phyloP scores from a whole-genome alignment of 306 rosid species.

The Fragaria iinumae region DNA sequence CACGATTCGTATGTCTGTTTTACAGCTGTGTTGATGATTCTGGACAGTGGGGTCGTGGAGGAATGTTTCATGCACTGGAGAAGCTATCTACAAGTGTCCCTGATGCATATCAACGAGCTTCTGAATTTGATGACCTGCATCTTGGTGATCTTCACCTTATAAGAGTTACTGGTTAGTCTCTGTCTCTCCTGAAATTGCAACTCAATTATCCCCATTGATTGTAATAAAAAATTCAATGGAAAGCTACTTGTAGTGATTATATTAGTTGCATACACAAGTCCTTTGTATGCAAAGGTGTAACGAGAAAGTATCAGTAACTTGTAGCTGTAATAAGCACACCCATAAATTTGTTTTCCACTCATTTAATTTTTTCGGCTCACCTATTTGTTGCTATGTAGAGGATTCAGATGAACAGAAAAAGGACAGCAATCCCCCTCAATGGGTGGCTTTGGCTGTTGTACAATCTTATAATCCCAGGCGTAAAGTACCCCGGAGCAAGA shows the following conservation, averaged over 20 bases:
- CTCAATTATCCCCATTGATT: neutral
- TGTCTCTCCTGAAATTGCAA: neutral
- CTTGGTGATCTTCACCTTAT: conserved; percentile 93
- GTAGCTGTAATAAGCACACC: neutral
- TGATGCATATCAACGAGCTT: conserved; percentile 71
- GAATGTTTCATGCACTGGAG: conserved; percentile 81
- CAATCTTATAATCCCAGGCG: conserved; percentile 87
- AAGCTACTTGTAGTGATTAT: neutral
- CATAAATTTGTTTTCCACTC: neutral
- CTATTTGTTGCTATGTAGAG: conserved; percentile 37
- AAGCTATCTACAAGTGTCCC: conserved; percentile 67
- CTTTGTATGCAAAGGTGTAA: neutral
- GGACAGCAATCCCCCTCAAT: too few species aligned
- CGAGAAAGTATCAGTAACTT: neutral
- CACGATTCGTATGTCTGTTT: conserved; percentile 20
- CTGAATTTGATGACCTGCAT: conserved; percentile 83
- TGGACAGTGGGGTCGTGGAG: conserved; percentile 92
- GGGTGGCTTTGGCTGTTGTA: conserved; percentile 89
- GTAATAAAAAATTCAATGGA: neutral
- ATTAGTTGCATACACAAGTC: neutral
- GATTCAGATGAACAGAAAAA: conserved; percentile 35
- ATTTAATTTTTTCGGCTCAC: neutral
- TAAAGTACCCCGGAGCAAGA: conserved; percentile 68
- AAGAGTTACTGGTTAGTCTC: conserved; percentile 61
- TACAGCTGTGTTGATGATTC: conserved; percentile 83